Evolutionary conservation across 148 eudicot genomes (phyloP), one percentile per base, ranked within the genome.

Genomic region (Selenicereus undatus): DNA sequence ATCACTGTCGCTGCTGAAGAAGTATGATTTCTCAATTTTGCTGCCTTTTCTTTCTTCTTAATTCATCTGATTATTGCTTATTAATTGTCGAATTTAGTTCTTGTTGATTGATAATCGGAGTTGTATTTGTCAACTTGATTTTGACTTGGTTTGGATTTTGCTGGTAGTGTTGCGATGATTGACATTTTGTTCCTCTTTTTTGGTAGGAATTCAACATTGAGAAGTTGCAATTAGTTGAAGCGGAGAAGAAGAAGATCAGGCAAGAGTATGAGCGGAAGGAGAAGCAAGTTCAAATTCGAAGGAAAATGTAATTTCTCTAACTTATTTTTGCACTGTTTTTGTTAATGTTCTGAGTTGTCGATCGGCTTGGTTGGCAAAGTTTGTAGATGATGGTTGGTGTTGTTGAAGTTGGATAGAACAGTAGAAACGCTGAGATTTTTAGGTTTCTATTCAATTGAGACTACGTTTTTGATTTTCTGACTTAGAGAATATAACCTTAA

Each of bases 161-260:
- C 6, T n/a, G 32, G 11, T 24, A 30, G 13, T 82, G 42, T 77
- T 72, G 1, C 8, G 65, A 11, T 39, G 13, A 62, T 29, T 72
- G 42, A 71, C 39, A 39, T 48, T 27, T 32, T 32, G 1, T 32
- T 32, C 32, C 32, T 32, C 2, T 32, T 32, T 32, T 32, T 32
- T 32, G 32, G 74, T 29, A 93, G 97, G 97, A 93, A 83, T 93
- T 93, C 88, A 93, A 93, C 81, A 93, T 93, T 76, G 95, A 91
- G 90, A 93, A 93, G 87, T 80, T 93, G 88, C 95, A 93, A 80
- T 66, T 93, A 84, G 95, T 93, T n/a, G 97, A 91, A 82, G 94
- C 95, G 16, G 95, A 93, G 92, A 93, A 93, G 89, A 93, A 93
- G 86, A 93, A 93, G 92, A 93, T 93, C 89, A 86, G 87, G 51